phyloP scores from a whole-genome alignment of 306 rosid genomes.

The Prunus persica region Prunus_persica_NCBIv2 NC_034010.1:27208501-27209000 shows the following conservation, averaged over 20 bases:
- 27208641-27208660: not conserved
- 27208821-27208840: no score
- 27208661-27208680: not conserved
- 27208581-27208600: not conserved
- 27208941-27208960: not conserved
- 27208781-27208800: no score
- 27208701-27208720: not conserved
- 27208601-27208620: not conserved
- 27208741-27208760: no score
- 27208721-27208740: not conserved
- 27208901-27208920: not conserved
- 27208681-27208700: not conserved
- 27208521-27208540: conserved; percentile 42
- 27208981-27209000: not conserved
- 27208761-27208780: no score
- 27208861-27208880: not conserved
- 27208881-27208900: not conserved
- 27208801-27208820: no score
- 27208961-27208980: not conserved
- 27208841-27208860: not conserved
- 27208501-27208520: conserved; percentile 59
- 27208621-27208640: not conserved
- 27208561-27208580: not conserved
- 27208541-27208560: conserved; percentile 1
- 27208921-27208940: not conserved